These are phyloP conservation scores for Alloteropsis semialata DNA, from an alignment of 176 grass and related monocot species.

Conservation along the genomic window DNA sequence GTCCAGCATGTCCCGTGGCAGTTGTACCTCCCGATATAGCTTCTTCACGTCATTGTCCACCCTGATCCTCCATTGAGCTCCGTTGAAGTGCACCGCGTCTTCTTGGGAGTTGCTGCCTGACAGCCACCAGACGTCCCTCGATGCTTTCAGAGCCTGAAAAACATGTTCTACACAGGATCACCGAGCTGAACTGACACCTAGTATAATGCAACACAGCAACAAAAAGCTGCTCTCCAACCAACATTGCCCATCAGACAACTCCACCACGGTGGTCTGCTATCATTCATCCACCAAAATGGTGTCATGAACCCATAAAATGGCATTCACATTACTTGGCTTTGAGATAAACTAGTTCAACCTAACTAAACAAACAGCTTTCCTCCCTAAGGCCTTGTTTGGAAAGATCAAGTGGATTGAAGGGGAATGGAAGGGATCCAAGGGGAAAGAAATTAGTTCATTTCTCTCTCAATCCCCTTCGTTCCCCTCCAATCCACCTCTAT, in stretches of 20 bases:
- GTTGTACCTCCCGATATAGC: slow-evolving; percentile 34
- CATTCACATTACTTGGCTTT: background rate
- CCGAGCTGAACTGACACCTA: background rate
- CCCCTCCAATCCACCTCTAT: too few relatives aligned
- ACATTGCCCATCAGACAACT: background rate
- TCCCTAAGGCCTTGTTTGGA: too few relatives aligned
- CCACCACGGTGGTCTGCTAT: background rate
- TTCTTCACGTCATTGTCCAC: slow-evolving; percentile 57
- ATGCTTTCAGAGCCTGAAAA: slow-evolving; percentile 54
- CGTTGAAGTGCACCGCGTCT: slow-evolving; percentile 56
- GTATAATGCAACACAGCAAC: background rate
- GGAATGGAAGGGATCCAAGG: too few relatives aligned
- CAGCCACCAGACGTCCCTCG: slow-evolving; percentile 44
- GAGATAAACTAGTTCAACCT: background rate
- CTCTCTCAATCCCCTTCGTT: too few relatives aligned
- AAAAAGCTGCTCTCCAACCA: background rate
- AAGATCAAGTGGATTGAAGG: too few relatives aligned
- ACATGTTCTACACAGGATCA: background rate
- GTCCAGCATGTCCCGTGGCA: slow-evolving; percentile 75
- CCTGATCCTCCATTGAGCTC: slow-evolving; percentile 37
- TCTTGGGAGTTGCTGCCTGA: slow-evolving; percentile 62
- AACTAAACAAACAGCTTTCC: background rate
- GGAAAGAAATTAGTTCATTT: too few relatives aligned
- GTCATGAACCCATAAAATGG: background rate
- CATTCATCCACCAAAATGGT: background rate